Evolutionary conservation across 176 grass and related monocot genomes (phyloP).

Genomic region (Oryza nivara): DNA sequence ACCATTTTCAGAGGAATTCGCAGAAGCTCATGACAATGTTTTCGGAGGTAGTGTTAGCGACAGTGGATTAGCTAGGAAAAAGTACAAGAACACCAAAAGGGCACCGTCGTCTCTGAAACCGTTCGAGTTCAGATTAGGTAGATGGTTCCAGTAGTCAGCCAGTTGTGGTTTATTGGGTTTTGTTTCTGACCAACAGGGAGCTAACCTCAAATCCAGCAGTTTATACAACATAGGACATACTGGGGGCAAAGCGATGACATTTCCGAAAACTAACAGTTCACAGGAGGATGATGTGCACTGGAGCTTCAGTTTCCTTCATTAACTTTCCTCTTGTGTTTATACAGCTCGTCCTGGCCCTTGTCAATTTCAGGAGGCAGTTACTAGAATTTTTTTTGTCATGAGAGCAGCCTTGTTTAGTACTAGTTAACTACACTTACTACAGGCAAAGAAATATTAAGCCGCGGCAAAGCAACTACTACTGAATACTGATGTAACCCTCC

Average conservation of each 20-base stretch:
- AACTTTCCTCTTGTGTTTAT: slow-evolving; percentile 39
- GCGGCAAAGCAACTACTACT: neutral
- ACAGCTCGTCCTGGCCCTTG: slow-evolving; percentile 34
- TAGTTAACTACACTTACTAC: neutral
- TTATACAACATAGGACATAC: slow-evolving; percentile 46
- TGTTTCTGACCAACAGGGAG: slow-evolving; percentile 35
- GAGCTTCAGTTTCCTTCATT: slow-evolving; percentile 19
- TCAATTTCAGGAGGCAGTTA: slow-evolving; percentile 24
- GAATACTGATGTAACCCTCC: slow-evolving; percentile 26
- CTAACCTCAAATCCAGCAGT: slow-evolving; percentile 37
- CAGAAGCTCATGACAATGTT: slow-evolving; percentile 63
- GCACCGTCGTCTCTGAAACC: slow-evolving; percentile 20
- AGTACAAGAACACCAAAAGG: slow-evolving; percentile 44
- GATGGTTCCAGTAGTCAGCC: slow-evolving; percentile 53
- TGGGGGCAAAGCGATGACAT: slow-evolving; percentile 13
- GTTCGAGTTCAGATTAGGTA: slow-evolving; percentile 54
- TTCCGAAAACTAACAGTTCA: slow-evolving; percentile 22
- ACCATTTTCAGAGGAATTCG: slow-evolving; percentile 79
- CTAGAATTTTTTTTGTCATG: slow-evolving; percentile 5
- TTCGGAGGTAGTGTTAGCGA: slow-evolving; percentile 81
- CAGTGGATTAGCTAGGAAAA: slow-evolving; percentile 70
- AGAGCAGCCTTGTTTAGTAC: slow-evolving; percentile 34
- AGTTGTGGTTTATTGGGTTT: slow-evolving; percentile 19
- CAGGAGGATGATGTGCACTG: slow-evolving; percentile 37
- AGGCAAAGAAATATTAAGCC: slow-evolving; percentile 21